These are phyloP conservation scores for Petunia secreta DNA, from an alignment of 257 asterid genomes.

Conservation along the genomic window DNA sequence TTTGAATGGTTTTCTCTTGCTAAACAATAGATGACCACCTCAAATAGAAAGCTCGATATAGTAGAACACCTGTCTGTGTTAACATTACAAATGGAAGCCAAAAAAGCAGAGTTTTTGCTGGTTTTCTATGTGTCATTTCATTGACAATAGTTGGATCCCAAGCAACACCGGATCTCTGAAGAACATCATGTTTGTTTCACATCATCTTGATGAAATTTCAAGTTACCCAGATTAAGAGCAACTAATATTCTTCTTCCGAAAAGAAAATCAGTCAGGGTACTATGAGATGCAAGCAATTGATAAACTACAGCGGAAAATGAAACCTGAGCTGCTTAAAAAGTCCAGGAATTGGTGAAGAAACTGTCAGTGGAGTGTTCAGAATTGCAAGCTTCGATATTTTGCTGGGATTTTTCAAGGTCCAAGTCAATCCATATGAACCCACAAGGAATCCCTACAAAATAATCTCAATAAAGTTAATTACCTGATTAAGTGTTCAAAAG, in stretches of 20 bases:
- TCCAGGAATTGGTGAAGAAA: slow-evolving; percentile 94
- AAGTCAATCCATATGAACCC: slow-evolving; percentile 95
- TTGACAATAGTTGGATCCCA: background rate
- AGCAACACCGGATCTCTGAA: background rate
- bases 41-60: background rate
- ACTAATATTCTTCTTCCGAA: background rate
- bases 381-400: slow-evolving; percentile 79
- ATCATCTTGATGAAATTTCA: slow-evolving; percentile 6
- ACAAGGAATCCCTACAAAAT: slow-evolving; percentile 82
- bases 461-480: background rate
- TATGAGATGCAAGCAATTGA: slow-evolving; percentile 4
- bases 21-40: background rate
- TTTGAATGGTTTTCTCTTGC: background rate
- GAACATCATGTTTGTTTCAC: background rate
- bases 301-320: background rate
- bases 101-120: background rate
- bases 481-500: slow-evolving; percentile 19
- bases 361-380: slow-evolving; percentile 82
- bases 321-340: slow-evolving; percentile 92
- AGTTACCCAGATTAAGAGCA: background rate
- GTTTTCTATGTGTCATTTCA: background rate
- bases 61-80: background rate
- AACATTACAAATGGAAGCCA: background rate
- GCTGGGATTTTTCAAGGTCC: slow-evolving; percentile 86
- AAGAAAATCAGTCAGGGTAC: background rate